Evolutionary conservation across 2,329 filamentous ascomycete species (phyloP), one percentile per base, ranked within the genome.

Genomic region (Magnaporthiopsis rhizophila): DNA sequence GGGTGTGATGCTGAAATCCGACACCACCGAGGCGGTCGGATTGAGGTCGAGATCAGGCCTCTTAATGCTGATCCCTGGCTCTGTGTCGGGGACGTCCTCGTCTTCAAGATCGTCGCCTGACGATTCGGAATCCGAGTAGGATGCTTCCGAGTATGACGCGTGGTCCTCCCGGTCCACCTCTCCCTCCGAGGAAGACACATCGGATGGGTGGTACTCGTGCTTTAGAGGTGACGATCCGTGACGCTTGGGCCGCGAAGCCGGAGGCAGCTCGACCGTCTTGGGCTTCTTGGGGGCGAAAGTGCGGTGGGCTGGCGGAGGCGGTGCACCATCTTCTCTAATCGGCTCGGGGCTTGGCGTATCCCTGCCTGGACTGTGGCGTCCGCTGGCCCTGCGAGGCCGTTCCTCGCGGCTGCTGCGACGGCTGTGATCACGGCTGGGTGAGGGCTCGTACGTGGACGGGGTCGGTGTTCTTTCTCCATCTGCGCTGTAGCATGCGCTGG

Each of bases 161-260:
- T 83, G 77, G 59, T 85, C 86, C 8, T 86, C 87, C 21, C 75
- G 78, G 0, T 85, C 58, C 26, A 30, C n/a, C 30, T 56, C 50
- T 12, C 36, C 58, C 26, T 60, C 58, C 28, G 58, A 87, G 0
- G 83, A 87, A 0, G 84, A 86, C 61, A 81, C 76, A 62, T 88
- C 85, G 0, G 95, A 98, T 18, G 94, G 94, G 67, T 93, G 89
- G 71, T 97, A 99, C 77, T 99, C 94, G 73, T 98, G 94, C 78
- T 99, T 99, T 62, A 99, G 80, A 0, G 95, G 95, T 1, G 95
- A 99, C 0, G 95, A 98, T 1, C 87, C 89, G 24, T 92, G 86
- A 59, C 93, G 86, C 72, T 89, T 85, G 28, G 85, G 68, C 74
- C 74, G 81, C 69, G 70, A 74, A 11, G 45, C 11, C 70, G 73